Percentiles rank a stretch among this genome's conserved stretches.
Evolutionary conservation across 2,329 filamentous ascomycete genomes (phyloP).

Genomic region (Akanthomyces muscarius): DNA sequence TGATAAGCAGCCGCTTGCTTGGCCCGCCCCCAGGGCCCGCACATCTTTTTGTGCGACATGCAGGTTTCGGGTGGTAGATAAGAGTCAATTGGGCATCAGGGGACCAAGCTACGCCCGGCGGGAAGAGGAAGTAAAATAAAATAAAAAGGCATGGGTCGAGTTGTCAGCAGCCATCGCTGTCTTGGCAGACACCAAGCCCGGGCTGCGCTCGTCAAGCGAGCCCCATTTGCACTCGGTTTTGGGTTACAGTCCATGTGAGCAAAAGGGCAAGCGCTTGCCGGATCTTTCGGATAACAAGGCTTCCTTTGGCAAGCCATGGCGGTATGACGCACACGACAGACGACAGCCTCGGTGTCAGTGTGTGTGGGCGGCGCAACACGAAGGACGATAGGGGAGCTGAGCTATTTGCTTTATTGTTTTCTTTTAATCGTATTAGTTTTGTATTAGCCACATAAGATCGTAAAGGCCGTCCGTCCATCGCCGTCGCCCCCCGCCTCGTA

Average conservation of each 20-base stretch:
- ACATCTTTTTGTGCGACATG: not conserved
- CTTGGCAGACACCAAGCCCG: not conserved
- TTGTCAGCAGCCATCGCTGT: not conserved
- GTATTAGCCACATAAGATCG: not conserved
- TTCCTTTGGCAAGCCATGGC: not conserved
- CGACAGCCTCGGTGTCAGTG: not conserved
- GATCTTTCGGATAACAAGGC: slow-evolving; percentile 1
- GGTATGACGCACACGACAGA: slow-evolving; percentile 15
- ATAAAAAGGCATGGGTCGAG: not conserved
- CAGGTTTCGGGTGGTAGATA: slow-evolving; percentile 12
- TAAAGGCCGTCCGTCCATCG: not conserved
- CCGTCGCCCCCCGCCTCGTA: not conserved
- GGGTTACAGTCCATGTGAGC: not conserved
- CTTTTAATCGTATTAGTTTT: not conserved
- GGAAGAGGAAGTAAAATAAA: not conserved
- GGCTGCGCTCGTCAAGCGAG: too few relatives aligned
- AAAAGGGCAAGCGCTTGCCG: not conserved
- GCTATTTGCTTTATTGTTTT: not conserved
- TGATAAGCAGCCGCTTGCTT: not conserved
- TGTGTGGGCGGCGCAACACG: not conserved
- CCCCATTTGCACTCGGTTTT: too few relatives aligned
- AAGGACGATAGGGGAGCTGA: not conserved
- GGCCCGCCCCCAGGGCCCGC: not conserved
- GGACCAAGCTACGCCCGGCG: not conserved
- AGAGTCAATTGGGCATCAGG: slow-evolving; percentile 9